Evolutionary conservation across 768 basidiomycete species (phyloP).

Genomic region (Panellus pusillus): DNA sequence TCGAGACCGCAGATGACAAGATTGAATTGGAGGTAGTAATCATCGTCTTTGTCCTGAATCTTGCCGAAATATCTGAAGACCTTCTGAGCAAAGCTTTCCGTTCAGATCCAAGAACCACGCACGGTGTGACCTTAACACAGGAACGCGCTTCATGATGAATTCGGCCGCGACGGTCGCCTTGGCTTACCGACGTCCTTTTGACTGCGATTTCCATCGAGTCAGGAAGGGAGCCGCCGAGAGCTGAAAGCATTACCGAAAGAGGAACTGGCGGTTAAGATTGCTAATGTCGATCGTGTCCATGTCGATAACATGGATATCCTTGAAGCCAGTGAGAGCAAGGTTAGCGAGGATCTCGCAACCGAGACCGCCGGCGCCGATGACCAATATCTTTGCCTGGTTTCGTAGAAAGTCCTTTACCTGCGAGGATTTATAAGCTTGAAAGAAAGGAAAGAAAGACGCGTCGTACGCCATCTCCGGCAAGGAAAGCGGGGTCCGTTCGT

Average conservation of each 20-base stretch:
- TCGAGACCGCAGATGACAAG: conserved; percentile 97
- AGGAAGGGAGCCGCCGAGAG: neutral
- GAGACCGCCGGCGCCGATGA: conserved; percentile 96
- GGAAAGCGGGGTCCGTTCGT: conserved; percentile 81
- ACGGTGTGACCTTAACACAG: conserved; percentile 97
- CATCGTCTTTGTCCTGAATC: conserved; percentile 96
- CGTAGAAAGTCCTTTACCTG: conserved; percentile 90
- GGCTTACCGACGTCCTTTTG: conserved; percentile 90
- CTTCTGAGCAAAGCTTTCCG: neutral
- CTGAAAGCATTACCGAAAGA: conserved; percentile 70
- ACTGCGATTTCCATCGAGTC: conserved; percentile 38
- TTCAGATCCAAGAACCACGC: conserved; percentile 33
- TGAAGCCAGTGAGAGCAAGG: conserved; percentile 94
- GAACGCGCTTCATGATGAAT: conserved; percentile 95
- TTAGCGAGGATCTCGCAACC: conserved; percentile 98
- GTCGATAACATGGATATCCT: conserved; percentile 98
- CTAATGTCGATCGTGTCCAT: conserved; percentile 99
- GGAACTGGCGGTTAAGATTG: conserved; percentile 96
- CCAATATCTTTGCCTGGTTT: conserved; percentile 85
- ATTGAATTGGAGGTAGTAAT: conserved; percentile 96
- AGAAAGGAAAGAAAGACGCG: conserved; percentile 9
- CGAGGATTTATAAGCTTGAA: neutral
- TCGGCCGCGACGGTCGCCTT: conserved; percentile 91
- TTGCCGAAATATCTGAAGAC: conserved; percentile 83
- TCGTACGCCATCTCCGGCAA: conserved; percentile 76